Percentiles rank a stretch among this genome's conserved stretches.
These are phyloP conservation scores for Acmispon strigosus DNA, from an alignment of 306 rosid species.

Conservation along the genomic window DNA sequence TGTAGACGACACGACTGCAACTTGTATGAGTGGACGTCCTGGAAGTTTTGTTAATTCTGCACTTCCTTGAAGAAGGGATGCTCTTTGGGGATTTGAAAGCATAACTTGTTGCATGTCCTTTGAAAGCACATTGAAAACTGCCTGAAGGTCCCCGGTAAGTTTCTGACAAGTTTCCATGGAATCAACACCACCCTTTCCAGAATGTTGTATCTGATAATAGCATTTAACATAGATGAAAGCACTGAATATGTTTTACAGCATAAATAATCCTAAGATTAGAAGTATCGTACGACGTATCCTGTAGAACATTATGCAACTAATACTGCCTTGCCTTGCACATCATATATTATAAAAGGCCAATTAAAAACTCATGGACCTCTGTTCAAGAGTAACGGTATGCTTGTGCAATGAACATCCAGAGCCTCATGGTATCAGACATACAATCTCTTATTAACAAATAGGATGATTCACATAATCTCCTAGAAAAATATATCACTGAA, in stretches of 20 bases:
- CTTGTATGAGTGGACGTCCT: slow-evolving; percentile 15
- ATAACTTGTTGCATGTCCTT: slow-evolving; percentile 25
- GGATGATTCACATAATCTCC: background rate
- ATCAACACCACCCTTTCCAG: slow-evolving; percentile 21
- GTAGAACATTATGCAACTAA: background rate
- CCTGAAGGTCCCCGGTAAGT: slow-evolving; percentile 21
- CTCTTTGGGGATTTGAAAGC: slow-evolving; percentile 30
- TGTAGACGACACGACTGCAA: slow-evolving; percentile 9
- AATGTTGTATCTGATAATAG: slow-evolving; percentile 18
- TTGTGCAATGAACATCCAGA: background rate
- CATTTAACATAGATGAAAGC: background rate
- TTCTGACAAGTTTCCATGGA: slow-evolving; percentile 11
- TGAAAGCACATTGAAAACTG: slow-evolving; percentile 19
- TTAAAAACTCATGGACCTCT: too few species aligned
- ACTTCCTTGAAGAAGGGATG: slow-evolving; percentile 21
- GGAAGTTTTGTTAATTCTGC: slow-evolving; percentile 10
- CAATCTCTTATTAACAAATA: background rate
- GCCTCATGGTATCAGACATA: background rate
- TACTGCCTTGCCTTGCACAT: background rate
- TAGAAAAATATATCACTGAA: background rate
- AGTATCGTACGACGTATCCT: background rate
- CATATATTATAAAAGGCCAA: background rate
- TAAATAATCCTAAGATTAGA: background rate
- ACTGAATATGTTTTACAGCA: background rate
- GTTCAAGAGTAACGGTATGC: too few species aligned